Base-by-base conservation (phyloP, 139 green algal genomes). In the Chlorokybus atmophyticus region DNA sequence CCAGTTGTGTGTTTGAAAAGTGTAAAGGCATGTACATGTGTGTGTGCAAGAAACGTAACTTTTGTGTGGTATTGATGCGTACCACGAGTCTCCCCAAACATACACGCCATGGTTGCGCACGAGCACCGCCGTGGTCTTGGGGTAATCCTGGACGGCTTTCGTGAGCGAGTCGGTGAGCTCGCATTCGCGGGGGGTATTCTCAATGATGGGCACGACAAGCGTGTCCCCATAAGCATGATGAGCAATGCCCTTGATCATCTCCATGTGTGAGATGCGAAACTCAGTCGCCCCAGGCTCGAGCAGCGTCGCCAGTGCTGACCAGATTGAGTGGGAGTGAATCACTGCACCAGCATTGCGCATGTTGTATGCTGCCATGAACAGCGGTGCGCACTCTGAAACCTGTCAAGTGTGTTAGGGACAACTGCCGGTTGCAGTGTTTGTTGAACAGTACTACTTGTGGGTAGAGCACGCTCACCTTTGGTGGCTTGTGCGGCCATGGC, bases 101-200 rank as follows among this genome's bases (percentile, higher is more conserved):
- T 76, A 76, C 3, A 77, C 35, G 3, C 57, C 66, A 40, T 74
- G 66, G 32, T 70, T 76, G 3, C 66, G 52, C 52, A 73, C 64
- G 4, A 71, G 42, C 6, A 71, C 63, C 25, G 63, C 63, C 25
- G 57, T 68, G 1, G 63, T 19, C 62, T 85, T 57, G 5, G 87
- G 86, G 65, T 94, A 93, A 8, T 74, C 61, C 17, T 61, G 41
- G 21, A 58, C 14, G 5, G 60, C 60, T 1, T 5, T 71, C 10
- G 74, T 68, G 67, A 95, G 76, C n/a, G 83, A 68, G 62, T 87
- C 88, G 7, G 88, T 96, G 29, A 96, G 78, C 76, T 96, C 88
- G 51, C 85, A 93, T 68, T 96, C 88, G 2, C 88, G 68, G 0
- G 88, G 85, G 4, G 88, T 96, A 80, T 96, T 96, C 67, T 96